Evolutionary conservation across 2,329 filamentous ascomycete species (phyloP).

Genomic region (Fusarium sp.): DNA sequence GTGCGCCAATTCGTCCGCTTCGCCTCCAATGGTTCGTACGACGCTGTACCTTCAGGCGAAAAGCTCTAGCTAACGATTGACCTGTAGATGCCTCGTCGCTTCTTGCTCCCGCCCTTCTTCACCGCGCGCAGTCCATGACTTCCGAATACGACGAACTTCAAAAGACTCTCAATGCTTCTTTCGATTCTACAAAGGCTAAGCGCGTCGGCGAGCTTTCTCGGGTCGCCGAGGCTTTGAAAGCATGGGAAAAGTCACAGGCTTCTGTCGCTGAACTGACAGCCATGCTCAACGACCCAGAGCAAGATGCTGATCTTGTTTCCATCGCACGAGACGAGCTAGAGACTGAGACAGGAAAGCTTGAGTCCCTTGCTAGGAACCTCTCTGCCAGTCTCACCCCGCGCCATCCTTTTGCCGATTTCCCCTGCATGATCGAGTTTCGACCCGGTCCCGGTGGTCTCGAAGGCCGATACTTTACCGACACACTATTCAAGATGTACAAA

Average conservation of each 20-base stretch:
- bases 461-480: conserved; percentile 88
- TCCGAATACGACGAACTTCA: conserved; percentile 69
- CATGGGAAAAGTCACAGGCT: conserved; percentile 67
- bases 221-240: conserved; percentile 67
- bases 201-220: conserved; percentile 71
- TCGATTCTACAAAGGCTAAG: conserved; percentile 69
- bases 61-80: conserved; percentile 4
- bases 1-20: conserved; percentile 47
- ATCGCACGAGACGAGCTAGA: conserved; percentile 86
- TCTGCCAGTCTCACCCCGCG: conserved; percentile 84
- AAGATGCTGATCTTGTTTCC: conserved; percentile 77
- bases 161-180: conserved; percentile 62
- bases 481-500: conserved; percentile 91
- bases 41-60: background rate
- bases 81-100: conserved; percentile 36
- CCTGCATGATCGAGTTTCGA: conserved; percentile 91
- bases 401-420: conserved; percentile 90
- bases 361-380: conserved; percentile 73
- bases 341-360: conserved; percentile 72
- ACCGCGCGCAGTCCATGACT: conserved; percentile 68
- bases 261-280: conserved; percentile 65
- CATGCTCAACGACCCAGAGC: conserved; percentile 59
- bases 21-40: conserved; percentile 47
- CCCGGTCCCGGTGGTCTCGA: conserved; percentile 94
- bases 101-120: conserved; percentile 67